phyloP scores from a whole-genome alignment of 139 green algal genomes.

The Chlorella sorokiniana region DNA sequence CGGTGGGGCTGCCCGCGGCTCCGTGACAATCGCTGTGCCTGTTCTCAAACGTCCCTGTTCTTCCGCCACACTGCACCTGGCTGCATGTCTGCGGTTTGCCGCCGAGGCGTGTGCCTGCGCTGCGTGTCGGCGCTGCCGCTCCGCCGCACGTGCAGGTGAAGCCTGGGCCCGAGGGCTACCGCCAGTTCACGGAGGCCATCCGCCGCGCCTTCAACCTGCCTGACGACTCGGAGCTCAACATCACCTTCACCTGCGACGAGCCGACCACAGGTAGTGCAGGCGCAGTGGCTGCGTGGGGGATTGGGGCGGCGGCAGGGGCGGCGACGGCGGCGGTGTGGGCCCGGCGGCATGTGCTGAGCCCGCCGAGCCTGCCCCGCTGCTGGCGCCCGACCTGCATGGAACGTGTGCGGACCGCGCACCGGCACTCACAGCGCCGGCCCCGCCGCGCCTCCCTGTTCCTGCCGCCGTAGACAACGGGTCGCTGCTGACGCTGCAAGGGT shows the following conservation, averaged over 20 bases:
- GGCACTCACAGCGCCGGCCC: not conserved
- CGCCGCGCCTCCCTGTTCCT: not conserved
- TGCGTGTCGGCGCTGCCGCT: too few species aligned
- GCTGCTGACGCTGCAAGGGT: constrained; percentile 83
- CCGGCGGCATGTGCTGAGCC: too few species aligned
- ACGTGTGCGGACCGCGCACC: not conserved
- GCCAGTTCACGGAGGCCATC: constrained; percentile 83
- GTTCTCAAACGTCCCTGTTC: too few species aligned
- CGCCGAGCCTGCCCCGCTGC: too few species aligned
- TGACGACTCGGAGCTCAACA: constrained; percentile 87
- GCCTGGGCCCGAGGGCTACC: constrained; percentile 75
- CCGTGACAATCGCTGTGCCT: too few species aligned
- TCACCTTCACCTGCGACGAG: constrained; percentile 94
- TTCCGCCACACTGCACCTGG: too few species aligned
- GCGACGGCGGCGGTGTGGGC: too few species aligned
- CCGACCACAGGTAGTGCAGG: constrained; percentile 57
- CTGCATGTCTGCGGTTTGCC: too few species aligned
- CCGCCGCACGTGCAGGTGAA: constrained; percentile 22
- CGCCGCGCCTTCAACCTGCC: constrained; percentile 80
- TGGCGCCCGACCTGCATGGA: not conserved
- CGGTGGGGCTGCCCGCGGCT: too few species aligned
- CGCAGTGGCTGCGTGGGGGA: not conserved
- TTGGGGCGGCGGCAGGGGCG: too few species aligned
- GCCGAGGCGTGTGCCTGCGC: too few species aligned
- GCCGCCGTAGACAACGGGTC: constrained; percentile 49